Percentiles rank a stretch among this genome's conserved stretches.
These are phyloP conservation scores for Vaccinium myrtillus DNA, from an alignment of 148 eudicot genomes.

Conservation along the genomic window DNA sequence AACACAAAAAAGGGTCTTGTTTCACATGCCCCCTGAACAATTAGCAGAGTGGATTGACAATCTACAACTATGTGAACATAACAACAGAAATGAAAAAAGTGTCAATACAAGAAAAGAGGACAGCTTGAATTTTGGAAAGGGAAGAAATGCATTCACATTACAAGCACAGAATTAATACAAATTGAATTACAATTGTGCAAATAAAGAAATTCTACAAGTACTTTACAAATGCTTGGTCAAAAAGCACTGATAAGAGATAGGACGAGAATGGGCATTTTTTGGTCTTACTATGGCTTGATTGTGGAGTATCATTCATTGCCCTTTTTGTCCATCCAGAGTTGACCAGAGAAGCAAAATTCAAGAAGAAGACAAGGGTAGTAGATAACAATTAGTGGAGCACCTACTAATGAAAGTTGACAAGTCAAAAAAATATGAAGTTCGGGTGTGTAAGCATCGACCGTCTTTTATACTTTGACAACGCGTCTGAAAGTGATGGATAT, in stretches of 20 bases:
- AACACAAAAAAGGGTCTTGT: neutral
- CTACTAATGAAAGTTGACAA: neutral
- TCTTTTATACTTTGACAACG: neutral
- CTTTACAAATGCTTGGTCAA: neutral
- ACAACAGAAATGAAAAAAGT: neutral
- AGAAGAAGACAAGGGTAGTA: neutral
- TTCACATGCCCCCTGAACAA: neutral
- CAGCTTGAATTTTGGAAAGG: neutral
- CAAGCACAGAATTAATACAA: too few species aligned
- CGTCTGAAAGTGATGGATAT: neutral
- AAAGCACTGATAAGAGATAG: neutral
- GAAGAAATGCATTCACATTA: neutral
- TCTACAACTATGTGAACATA: neutral
- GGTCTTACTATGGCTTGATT: neutral
- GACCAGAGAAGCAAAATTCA: neutral
- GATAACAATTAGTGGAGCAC: neutral
- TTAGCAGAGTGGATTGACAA: neutral
- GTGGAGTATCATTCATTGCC: constrained; percentile 2
- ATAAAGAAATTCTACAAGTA: neutral
- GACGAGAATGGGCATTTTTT: neutral
- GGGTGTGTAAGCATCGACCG: neutral
- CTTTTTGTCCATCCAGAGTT: neutral
- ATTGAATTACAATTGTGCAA: neutral
- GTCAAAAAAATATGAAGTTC: too few species aligned
- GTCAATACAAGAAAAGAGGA: neutral